Conservation (phyloP, 768 basidiomycete genomes). For the Boletus rubescentipes region DNA sequence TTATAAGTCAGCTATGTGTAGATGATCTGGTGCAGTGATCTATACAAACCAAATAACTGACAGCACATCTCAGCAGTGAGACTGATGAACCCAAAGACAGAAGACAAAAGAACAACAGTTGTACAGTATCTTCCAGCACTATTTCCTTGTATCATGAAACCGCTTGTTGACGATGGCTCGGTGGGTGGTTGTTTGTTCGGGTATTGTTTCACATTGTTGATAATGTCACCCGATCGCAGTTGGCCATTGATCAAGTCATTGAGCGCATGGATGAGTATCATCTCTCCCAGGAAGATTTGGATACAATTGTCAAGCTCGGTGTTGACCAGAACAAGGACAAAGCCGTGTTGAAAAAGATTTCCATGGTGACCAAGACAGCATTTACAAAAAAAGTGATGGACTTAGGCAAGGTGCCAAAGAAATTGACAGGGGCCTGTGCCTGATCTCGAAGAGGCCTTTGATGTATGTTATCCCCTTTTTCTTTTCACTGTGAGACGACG, state of each 20-base stretch:
- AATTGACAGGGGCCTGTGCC: slow-evolving; percentile 75
- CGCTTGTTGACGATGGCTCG: slow-evolving; percentile 69
- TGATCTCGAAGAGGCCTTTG: slow-evolving; percentile 90
- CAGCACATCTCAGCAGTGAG: too few species aligned
- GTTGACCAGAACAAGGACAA: slow-evolving; percentile 79
- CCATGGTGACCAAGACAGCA: slow-evolving; percentile 73
- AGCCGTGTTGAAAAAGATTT: slow-evolving; percentile 77
- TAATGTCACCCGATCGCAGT: background rate
- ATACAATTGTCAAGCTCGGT: slow-evolving; percentile 90
- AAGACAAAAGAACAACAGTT: too few species aligned
- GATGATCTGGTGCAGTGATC: too few species aligned
- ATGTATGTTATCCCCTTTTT: slow-evolving; percentile 44
- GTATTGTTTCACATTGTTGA: background rate
- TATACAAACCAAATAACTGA: too few species aligned
- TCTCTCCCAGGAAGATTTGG: slow-evolving; percentile 94
- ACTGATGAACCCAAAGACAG: too few species aligned
- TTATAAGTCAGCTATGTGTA: too few species aligned
- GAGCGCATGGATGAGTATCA: slow-evolving; percentile 92
- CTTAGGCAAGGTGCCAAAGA: slow-evolving; percentile 78
- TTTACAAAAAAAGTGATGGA: slow-evolving; percentile 85
- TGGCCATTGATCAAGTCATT: slow-evolving; percentile 80
- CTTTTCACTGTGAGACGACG: background rate
- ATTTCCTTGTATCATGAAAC: slow-evolving; percentile 75
- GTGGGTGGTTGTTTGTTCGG: slow-evolving; percentile 51
- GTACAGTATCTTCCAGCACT: slow-evolving; percentile 91